phyloP scores from a whole-genome alignment of 1,284 basidiomycete genomes.

The Cutaneotrichosporon arboriforme region DNA sequence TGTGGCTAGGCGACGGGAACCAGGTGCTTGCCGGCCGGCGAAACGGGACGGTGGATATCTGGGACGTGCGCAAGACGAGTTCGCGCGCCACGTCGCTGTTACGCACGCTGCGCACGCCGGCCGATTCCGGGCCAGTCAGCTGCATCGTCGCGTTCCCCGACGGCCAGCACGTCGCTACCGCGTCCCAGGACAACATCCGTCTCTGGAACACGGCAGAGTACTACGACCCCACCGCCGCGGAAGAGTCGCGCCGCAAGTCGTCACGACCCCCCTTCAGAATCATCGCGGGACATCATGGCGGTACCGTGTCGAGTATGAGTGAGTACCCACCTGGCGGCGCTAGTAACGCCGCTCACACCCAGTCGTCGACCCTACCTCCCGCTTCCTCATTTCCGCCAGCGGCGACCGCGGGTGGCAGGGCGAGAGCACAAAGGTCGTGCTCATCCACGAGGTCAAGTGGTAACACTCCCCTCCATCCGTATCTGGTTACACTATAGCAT shows the following conservation, averaged over 20 bases:
- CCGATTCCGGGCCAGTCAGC: slow-evolving; percentile 84
- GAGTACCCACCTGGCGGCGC: slow-evolving; percentile 36
- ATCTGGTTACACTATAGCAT: slow-evolving; percentile 3
- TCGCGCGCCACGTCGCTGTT: slow-evolving; percentile 62
- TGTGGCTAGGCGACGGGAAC: slow-evolving; percentile 82
- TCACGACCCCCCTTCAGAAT: slow-evolving; percentile 77
- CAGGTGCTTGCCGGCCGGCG: slow-evolving; percentile 87
- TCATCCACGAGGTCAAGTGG: slow-evolving; percentile 79
- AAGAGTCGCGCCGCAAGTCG: slow-evolving; percentile 52
- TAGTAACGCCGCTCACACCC: slow-evolving; percentile 6
- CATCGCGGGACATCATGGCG: slow-evolving; percentile 93
- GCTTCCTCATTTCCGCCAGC: slow-evolving; percentile 84
- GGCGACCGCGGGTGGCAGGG: slow-evolving; percentile 95
- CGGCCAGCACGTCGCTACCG: slow-evolving; percentile 80
- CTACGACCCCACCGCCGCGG: slow-evolving; percentile 53
- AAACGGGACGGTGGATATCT: slow-evolving; percentile 87
- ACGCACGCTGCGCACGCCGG: slow-evolving; percentile 76
- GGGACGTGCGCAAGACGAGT: slow-evolving; percentile 74
- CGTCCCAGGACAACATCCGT: slow-evolving; percentile 86
- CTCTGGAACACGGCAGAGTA: slow-evolving; percentile 86
- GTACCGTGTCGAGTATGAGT: slow-evolving; percentile 85
- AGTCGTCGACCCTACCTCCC: slow-evolving; percentile 81
- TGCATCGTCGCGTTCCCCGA: slow-evolving; percentile 88
- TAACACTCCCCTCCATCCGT: too few species aligned
- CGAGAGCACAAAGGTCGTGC: slow-evolving; percentile 74